Conservation (phyloP, 192 early-diverging fungal genomes). For the Fimicolochytrium jonesii region DNA sequence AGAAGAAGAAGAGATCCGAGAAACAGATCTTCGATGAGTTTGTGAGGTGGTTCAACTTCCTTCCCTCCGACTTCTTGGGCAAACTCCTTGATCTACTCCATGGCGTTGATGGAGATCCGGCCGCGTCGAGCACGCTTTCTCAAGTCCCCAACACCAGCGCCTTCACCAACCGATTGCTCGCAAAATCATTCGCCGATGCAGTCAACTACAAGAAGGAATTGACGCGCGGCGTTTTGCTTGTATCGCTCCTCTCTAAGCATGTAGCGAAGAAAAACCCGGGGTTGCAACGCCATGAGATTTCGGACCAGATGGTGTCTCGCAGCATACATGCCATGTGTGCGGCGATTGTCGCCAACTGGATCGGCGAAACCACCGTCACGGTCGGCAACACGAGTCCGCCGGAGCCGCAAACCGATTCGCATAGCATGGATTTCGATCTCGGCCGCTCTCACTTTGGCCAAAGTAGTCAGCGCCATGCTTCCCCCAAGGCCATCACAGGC, state of each 20-base stretch:
- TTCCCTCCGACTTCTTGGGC: background rate
- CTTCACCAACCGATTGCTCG: slow-evolving; percentile 14
- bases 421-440: too few relatives aligned
- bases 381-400: too few relatives aligned
- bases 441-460: background rate
- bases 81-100: background rate
- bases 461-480: background rate
- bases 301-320: too few relatives aligned
- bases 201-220: background rate
- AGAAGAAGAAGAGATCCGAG: background rate
- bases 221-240: slow-evolving; percentile 1
- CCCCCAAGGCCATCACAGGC: background rate
- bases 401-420: too few relatives aligned
- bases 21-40: background rate
- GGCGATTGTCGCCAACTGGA: too few relatives aligned
- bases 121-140: too few relatives aligned
- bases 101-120: background rate
- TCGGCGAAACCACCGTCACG: too few relatives aligned
- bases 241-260: background rate
- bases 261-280: too few relatives aligned
- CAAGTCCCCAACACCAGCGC: slow-evolving; percentile 12
- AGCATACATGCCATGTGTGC: too few relatives aligned
- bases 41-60: background rate
- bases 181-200: background rate
- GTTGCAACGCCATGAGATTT: too few relatives aligned